Percentiles rank a stretch among this genome's conserved stretches.
These are phyloP conservation scores for Prototheca wickerhamii DNA, from an alignment of 163 green algal genomes.

Conservation along the genomic window DNA sequence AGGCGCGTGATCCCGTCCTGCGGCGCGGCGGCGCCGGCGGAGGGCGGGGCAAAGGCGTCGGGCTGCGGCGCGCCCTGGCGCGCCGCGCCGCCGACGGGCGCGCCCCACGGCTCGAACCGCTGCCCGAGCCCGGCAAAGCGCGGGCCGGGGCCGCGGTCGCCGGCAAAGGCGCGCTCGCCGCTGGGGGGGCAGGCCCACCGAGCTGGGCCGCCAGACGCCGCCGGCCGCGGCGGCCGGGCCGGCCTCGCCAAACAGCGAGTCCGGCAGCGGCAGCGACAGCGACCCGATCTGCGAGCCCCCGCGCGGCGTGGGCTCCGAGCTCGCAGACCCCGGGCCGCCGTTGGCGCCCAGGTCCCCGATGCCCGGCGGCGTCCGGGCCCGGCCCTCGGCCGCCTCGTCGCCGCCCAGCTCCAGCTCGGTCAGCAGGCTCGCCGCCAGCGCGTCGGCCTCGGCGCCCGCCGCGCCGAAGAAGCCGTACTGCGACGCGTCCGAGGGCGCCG, in stretches of 20 bases:
- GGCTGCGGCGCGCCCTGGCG: too few relatives aligned
- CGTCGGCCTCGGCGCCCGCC: neutral
- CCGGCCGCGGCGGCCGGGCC: neutral
- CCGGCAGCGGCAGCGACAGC: constrained; percentile 1
- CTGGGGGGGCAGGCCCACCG: too few relatives aligned
- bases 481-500: constrained; percentile 17
- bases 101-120: too few relatives aligned
- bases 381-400: neutral
- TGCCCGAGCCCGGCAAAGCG: too few relatives aligned
- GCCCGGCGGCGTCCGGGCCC: neutral
- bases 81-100: too few relatives aligned
- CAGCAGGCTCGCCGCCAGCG: constrained; percentile 5
- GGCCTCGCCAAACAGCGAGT: neutral
- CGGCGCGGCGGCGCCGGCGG: too few relatives aligned
- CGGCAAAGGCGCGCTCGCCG: too few relatives aligned
- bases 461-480: constrained; percentile 35
- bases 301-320: neutral
- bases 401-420: constrained; percentile 10
- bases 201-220: neutral
- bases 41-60: neutral
- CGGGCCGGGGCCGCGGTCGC: too few relatives aligned
- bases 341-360: neutral
- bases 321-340: neutral
- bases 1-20: neutral
- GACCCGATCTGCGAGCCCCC: neutral